A percentile compares a stretch with the other conserved stretches of the same genome.
These are phyloP conservation scores for Scutellaria baicalensis DNA, from an alignment of 257 asterid species.

Conservation along the genomic window DNA sequence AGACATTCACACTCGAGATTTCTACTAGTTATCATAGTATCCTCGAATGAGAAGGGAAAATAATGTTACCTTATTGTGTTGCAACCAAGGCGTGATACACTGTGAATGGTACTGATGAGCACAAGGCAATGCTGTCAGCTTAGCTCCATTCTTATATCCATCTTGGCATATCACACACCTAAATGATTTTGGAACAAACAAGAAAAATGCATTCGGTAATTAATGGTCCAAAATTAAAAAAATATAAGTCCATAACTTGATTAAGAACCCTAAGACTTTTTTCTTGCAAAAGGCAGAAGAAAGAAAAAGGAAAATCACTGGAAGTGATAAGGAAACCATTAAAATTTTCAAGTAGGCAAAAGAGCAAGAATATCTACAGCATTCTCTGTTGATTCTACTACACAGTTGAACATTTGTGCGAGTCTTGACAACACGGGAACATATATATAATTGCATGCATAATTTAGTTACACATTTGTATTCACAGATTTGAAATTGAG, in stretches of 20 bases:
- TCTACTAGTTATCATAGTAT: no score
- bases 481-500: neutral
- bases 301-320: no score
- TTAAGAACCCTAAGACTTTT: neutral
- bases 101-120: constrained; percentile 73
- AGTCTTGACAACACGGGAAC: neutral
- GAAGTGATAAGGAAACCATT: neutral
- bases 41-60: neutral
- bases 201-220: neutral
- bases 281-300: neutral
- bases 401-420: neutral
- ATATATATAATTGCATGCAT: neutral
- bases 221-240: neutral
- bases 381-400: no score
- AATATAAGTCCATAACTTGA: neutral
- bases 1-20: neutral
- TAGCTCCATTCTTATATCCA: constrained; percentile 51
- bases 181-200: constrained; percentile 4
- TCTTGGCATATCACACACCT: constrained; percentile 87
- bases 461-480: neutral
- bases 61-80: constrained; percentile 50
- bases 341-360: neutral
- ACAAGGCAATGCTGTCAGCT: constrained; percentile 73
- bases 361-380: neutral
- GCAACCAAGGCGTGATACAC: constrained; percentile 75